These are phyloP conservation scores for Psidium friedrichsthalianum DNA, from an alignment of 345 rosid genomes.

Conservation along the genomic window DNA sequence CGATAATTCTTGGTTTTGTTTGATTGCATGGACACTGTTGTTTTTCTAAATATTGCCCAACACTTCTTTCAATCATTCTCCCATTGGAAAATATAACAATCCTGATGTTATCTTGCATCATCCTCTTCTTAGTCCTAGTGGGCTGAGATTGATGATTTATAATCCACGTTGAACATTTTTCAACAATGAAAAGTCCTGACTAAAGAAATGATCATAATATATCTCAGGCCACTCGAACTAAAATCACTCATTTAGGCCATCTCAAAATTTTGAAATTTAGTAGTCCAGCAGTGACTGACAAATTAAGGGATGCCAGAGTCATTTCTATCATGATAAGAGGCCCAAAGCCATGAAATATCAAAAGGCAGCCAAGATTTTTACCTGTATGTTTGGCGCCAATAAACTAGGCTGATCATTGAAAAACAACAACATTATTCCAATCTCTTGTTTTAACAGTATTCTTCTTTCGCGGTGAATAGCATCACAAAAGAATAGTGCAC, in stretches of 20 bases:
- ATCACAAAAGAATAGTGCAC: conserved; percentile 67
- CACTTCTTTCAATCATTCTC: background rate
- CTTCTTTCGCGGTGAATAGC: conserved; percentile 84
- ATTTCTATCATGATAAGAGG: background rate
- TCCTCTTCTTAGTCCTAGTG: too few relatives aligned
- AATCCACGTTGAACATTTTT: background rate
- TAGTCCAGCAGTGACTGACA: background rate
- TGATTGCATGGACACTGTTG: background rate
- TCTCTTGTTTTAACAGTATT: too few relatives aligned
- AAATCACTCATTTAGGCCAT: background rate
- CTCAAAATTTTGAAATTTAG: background rate
- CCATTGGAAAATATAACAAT: background rate
- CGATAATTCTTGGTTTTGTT: background rate
- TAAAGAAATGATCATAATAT: background rate
- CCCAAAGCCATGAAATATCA: background rate
- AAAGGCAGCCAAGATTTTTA: background rate
- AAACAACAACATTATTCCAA: conserved; percentile 95
- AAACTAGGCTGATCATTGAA: conserved; percentile 98
- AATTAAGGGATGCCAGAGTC: background rate
- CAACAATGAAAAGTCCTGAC: background rate
- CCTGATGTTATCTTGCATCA: background rate
- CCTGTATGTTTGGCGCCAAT: conserved; percentile 98
- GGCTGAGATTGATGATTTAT: too few relatives aligned
- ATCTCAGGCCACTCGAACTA: background rate
- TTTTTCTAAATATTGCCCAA: background rate